Evolutionary conservation across 164 flowering plant genomes (phyloP), one percentile per base, ranked within the genome.

Genomic region (Vitis cinerea): DNA sequence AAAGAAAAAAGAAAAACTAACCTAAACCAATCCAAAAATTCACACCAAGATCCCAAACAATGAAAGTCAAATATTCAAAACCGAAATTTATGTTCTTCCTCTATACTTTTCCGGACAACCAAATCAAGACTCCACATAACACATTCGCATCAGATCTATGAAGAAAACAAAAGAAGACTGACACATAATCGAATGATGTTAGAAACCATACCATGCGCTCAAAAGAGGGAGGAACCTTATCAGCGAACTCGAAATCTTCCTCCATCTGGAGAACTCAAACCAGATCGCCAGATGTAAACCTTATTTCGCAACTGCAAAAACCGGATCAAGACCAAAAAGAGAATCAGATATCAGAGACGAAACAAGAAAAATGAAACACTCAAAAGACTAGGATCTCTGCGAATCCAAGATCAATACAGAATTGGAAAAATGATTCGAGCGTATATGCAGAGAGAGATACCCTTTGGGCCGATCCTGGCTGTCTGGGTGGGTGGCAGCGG

Each of bases 131-230:
- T 14, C 56, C 14, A 9, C 14, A 14, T 15, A 1, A 53, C 7
- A 6, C 56, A 10, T 37, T 37, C 44, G 44, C 44, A 37, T 3
- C 15, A 53, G 15, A 53, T 12, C 56, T 12, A 14, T 14, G 2
- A 13, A 53, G 7, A 53, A 53, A 53, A 12, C 14, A 53, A 10
- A 53, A 5, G 7, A n/a, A 53, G n/a, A 53, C n/a, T 14, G n/a
- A 53, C 15, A n/a, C 8, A 53, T 53, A 10, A 37, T 37, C 4
- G 44, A 37, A 37, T 37, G 44, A 37, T 4, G n/a, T 13, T 53
- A 5, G 13, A 59, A 59, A 59, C 37, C 61, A 27, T 59, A 59
- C 61, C 61, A 59, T 11, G 61, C 61, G 61, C 37, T 59, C 61
- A 59, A 59, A 59, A 10, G 61, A 59, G 12, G 61, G 61, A 59